These are phyloP conservation scores for Talaromyces amestolkiae DNA, from an alignment of 2,329 filamentous ascomycete species.

Conservation along the genomic window DNA sequence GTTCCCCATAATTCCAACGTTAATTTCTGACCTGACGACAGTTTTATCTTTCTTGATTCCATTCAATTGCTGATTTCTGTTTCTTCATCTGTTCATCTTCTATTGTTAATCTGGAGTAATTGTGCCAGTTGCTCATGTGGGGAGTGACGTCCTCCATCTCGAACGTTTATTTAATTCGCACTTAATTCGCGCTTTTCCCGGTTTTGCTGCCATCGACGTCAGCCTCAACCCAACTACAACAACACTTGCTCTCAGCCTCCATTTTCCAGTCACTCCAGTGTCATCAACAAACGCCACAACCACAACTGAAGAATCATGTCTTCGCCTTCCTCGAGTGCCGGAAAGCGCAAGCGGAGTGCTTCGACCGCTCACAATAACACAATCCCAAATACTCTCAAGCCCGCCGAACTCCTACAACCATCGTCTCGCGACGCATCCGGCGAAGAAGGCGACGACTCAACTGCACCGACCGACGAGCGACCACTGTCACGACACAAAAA, in stretches of 20 bases:
- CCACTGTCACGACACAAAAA: constrained; percentile 56
- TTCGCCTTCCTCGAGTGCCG: constrained; percentile 55
- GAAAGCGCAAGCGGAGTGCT: constrained; percentile 75
- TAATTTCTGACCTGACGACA: neutral
- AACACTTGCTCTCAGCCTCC: neutral
- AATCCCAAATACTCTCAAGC: constrained; percentile 44
- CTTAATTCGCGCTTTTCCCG: constrained; percentile 9
- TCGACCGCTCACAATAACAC: constrained; percentile 33
- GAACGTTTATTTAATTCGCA: neutral
- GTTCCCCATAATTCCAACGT: neutral
- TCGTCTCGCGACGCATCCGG: constrained; percentile 80
- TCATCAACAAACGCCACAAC: neutral
- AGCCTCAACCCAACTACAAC: neutral
- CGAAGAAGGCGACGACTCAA: constrained; percentile 74
- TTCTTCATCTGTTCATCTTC: neutral
- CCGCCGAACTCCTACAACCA: constrained; percentile 64
- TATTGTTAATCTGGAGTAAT: neutral
- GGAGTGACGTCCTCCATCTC: constrained; percentile 11
- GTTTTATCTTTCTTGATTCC: neutral
- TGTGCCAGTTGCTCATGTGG: neutral
- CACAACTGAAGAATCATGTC: constrained; percentile 52
- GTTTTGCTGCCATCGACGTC: constrained; percentile 7
- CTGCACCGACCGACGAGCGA: constrained; percentile 45
- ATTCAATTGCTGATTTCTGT: too few relatives aligned
- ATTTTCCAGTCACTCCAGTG: neutral